Conservation (phyloP, 2,329 filamentous ascomycete species). For the Leptoxyphium fumago region DNA sequence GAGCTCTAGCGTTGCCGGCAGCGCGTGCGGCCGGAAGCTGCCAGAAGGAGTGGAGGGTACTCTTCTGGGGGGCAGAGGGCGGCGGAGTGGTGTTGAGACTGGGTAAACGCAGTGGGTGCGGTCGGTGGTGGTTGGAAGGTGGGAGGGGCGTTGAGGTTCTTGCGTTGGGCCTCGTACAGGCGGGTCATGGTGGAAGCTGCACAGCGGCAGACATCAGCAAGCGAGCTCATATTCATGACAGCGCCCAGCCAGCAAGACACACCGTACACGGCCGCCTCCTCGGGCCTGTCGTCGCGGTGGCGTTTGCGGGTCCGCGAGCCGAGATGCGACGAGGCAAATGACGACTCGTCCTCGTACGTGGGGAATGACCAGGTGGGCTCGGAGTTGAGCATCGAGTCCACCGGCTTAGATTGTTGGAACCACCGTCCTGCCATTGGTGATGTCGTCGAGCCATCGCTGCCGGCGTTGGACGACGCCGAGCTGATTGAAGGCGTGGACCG, state of each 20-base stretch:
- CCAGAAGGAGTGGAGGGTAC: conserved; percentile 35
- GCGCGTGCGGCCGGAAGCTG: conserved; percentile 18
- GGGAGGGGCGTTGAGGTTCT: conserved; percentile 13
- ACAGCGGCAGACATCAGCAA: conserved; percentile 8
- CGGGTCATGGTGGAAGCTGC: conserved; percentile 31
- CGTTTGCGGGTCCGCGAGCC: conserved; percentile 45
- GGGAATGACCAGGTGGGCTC: conserved; percentile 14
- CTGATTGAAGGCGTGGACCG: conserved; percentile 31
- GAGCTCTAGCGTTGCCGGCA: neutral
- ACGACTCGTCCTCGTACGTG: conserved; percentile 3
- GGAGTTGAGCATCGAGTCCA: conserved; percentile 4
- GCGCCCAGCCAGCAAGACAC: conserved; percentile 12
- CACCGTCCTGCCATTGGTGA: conserved; percentile 12
- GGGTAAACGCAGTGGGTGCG: neutral
- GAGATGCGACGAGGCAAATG: conserved; percentile 24
- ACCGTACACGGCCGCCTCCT: conserved; percentile 42
- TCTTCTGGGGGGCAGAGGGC: conserved; percentile 21
- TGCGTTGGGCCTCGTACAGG: conserved; percentile 29
- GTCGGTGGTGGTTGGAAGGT: conserved; percentile 5
- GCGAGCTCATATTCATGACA: conserved; percentile 5
- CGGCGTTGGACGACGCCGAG: conserved; percentile 16
- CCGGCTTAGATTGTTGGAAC: conserved; percentile 17
- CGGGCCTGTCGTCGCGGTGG: conserved; percentile 42
- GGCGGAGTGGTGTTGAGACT: conserved; percentile 6
- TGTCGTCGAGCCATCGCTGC: conserved; percentile 21